Conservation (phyloP, 441 rosid species). For the Populus trichocarpa region DNA sequence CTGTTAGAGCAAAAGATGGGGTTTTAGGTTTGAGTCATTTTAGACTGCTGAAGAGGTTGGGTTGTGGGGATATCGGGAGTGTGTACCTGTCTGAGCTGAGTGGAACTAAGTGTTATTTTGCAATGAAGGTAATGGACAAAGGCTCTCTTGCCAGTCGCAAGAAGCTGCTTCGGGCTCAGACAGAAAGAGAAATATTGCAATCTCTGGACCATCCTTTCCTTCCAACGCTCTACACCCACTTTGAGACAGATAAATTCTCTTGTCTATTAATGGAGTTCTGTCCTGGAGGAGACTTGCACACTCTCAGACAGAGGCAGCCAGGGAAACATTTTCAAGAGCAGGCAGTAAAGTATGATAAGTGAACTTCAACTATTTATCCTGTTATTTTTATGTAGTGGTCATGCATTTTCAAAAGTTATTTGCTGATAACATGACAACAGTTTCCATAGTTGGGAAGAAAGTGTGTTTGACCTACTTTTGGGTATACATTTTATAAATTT, state of each 20-base stretch:
- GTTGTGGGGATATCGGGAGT: conserved; percentile 94
- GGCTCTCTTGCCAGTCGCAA: conserved; percentile 82
- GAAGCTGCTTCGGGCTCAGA: conserved; percentile 90
- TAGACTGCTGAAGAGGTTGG: conserved; percentile 80
- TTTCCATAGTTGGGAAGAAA: neutral
- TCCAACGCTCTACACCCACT: conserved; percentile 80
- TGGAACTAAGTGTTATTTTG: conserved; percentile 86
- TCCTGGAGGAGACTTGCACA: conserved; percentile 92
- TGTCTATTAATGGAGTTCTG: conserved; percentile 95
- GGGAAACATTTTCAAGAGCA: conserved; percentile 89
- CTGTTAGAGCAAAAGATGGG: conserved; percentile 67
- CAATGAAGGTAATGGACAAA: conserved; percentile 97
- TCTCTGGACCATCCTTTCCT: conserved; percentile 89
- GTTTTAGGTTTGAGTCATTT: conserved; percentile 77
- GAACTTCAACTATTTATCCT: conserved; percentile 10
- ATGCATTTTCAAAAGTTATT: neutral
- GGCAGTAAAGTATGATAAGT: conserved; percentile 73
- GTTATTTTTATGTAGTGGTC: neutral
- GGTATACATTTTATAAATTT: neutral
- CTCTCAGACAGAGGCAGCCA: conserved; percentile 88
- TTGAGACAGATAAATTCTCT: conserved; percentile 92
- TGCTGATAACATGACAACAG: neutral
- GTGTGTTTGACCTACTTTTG: neutral
- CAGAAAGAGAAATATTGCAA: conserved; percentile 91
- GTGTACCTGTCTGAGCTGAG: conserved; percentile 86